These are phyloP conservation scores for Exophiala sideris DNA, from an alignment of 2,329 filamentous ascomycete species.

Conservation along the genomic window DNA sequence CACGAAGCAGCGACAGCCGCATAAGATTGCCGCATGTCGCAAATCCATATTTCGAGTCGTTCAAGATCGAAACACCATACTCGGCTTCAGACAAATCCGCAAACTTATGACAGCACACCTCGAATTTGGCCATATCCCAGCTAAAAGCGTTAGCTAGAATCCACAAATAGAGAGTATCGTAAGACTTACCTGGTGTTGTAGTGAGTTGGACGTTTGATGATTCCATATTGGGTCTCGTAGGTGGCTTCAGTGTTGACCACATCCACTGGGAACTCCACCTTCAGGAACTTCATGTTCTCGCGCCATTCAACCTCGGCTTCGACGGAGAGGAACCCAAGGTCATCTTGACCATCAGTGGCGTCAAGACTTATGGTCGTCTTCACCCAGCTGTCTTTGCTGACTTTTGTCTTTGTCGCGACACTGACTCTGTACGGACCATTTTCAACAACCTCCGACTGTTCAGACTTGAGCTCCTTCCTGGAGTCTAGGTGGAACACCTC, in stretches of 20 bases:
- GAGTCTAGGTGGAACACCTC: conserved; percentile 94
- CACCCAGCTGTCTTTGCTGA: conserved; percentile 82
- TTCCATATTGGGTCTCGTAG: conserved; percentile 92
- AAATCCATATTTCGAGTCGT: conserved; percentile 95
- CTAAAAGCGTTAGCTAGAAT: conserved; percentile 33
- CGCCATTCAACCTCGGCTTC: conserved; percentile 91
- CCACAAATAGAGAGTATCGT: not conserved
- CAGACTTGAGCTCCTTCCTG: conserved; percentile 68
- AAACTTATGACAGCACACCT: conserved; percentile 94
- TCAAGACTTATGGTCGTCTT: conserved; percentile 80
- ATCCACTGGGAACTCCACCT: conserved; percentile 96
- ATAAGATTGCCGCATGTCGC: conserved; percentile 85
- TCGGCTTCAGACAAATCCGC: conserved; percentile 83
- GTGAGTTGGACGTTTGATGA: conserved; percentile 85
- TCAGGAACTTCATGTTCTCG: conserved; percentile 95
- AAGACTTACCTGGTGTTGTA: conserved; percentile 77
- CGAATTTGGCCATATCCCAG: conserved; percentile 98
- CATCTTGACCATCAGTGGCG: conserved; percentile 59
- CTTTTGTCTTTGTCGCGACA: conserved; percentile 77
- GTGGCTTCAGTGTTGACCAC: conserved; percentile 86
- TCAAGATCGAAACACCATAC: conserved; percentile 88
- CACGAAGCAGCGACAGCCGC: conserved; percentile 79
- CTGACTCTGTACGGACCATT: conserved; percentile 72
- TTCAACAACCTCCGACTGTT: conserved; percentile 68
- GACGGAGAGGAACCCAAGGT: conserved; percentile 71